Percentiles rank a stretch among this genome's conserved stretches.
These are phyloP conservation scores for Lagenidium sp. DNA, from an alignment of 352 stramenopile species.

Conservation along the genomic window DNA sequence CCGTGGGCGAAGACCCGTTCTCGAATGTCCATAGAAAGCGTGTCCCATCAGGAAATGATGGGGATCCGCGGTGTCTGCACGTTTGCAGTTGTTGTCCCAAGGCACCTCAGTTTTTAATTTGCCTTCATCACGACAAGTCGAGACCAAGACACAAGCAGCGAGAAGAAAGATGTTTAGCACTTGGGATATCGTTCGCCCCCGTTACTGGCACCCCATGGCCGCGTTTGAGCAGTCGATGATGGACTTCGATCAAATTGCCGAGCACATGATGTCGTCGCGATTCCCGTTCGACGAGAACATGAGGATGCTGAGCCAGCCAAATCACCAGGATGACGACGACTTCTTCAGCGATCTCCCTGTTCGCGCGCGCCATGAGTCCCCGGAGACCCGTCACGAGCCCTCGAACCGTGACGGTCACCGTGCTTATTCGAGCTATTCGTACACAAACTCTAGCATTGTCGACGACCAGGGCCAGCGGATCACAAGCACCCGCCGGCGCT, in stretches of 20 bases:
- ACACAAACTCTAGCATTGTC: constrained; percentile 27
- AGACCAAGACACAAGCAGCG: constrained; percentile 1
- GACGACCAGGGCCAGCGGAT: constrained; percentile 27
- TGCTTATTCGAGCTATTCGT: constrained; percentile 35
- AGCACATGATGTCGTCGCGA: constrained; percentile 9
- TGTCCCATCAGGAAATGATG: too few species aligned
- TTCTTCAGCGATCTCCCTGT: constrained; percentile 48
- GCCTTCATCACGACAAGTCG: background rate
- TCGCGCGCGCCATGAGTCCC: constrained; percentile 9
- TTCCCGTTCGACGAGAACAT: background rate
- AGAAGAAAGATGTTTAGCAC: constrained; percentile 42
- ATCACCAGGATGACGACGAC: constrained; percentile 24
- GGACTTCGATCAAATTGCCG: constrained; percentile 31
- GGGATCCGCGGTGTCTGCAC: too few species aligned
- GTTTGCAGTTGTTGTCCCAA: too few species aligned
- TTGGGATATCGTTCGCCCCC: constrained; percentile 42
- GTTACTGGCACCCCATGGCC: constrained; percentile 47
- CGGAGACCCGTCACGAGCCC: background rate
- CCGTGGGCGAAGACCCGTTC: too few species aligned
- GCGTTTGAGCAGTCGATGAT: constrained; percentile 47
- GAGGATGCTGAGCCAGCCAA: constrained; percentile 15
- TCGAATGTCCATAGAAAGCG: too few species aligned
- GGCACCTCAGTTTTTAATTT: constrained; percentile 1
- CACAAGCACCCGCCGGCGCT: constrained; percentile 23
- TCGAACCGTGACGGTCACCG: background rate